Percentiles rank a stretch among this genome's conserved stretches.
Evolutionary conservation across 768 basidiomycete genomes (phyloP).

Genomic region (Paxillus involutus): DNA sequence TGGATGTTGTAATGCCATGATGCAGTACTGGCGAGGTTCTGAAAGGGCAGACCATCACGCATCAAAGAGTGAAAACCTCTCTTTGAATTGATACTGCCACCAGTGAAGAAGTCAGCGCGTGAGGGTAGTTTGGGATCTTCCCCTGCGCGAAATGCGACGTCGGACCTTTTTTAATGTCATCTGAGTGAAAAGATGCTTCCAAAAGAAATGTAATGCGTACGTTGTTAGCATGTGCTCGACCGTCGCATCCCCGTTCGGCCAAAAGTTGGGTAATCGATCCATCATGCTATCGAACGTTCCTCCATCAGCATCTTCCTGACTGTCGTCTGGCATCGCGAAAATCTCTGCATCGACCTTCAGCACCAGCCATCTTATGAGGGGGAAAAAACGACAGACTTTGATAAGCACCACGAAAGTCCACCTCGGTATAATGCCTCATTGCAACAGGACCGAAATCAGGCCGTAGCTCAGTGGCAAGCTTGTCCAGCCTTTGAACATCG

Average conservation of each 20-base stretch:
- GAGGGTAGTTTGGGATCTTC: constrained; percentile 43
- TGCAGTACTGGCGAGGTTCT: constrained; percentile 39
- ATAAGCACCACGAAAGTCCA: constrained; percentile 55
- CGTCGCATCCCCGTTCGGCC: constrained; percentile 50
- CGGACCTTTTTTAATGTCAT: constrained; percentile 47
- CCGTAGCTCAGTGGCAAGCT: constrained; percentile 21
- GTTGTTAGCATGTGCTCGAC: constrained; percentile 59
- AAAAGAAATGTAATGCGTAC: constrained; percentile 36
- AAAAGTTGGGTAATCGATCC: constrained; percentile 54
- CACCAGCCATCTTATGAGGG: neutral
- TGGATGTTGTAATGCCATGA: constrained; percentile 56
- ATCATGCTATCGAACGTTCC: constrained; percentile 47
- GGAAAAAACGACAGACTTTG: constrained; percentile 42
- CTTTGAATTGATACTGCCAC: constrained; percentile 48
- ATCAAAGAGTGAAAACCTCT: constrained; percentile 53
- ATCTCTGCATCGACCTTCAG: constrained; percentile 36
- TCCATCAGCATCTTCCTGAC: constrained; percentile 33
- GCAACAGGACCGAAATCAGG: constrained; percentile 46
- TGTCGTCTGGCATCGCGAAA: constrained; percentile 31
- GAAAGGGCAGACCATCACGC: constrained; percentile 45
- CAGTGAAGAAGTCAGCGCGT: constrained; percentile 60
- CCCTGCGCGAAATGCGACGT: constrained; percentile 57
- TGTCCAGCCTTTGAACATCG: constrained; percentile 39
- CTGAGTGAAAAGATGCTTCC: neutral
- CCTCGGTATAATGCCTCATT: constrained; percentile 41